Evolutionary conservation across 345 rosid genomes (phyloP).

Genomic region (Aquilaria sinensis): DNA sequence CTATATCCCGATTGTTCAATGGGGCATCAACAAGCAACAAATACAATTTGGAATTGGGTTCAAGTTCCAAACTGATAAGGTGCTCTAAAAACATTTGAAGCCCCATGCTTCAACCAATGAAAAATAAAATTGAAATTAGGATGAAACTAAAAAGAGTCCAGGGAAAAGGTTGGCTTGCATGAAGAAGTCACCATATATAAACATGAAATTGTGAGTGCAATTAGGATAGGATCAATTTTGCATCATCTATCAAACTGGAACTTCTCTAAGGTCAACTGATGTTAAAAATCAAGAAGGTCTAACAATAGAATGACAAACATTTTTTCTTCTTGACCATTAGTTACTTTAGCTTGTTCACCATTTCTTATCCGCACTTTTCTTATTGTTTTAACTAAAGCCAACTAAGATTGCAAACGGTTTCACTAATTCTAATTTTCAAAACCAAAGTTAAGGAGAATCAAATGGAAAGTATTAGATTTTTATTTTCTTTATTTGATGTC

Average conservation of each 20-base stretch:
- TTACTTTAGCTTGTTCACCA: too few species aligned
- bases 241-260: neutral
- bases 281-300: too few species aligned
- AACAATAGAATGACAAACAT: too few species aligned
- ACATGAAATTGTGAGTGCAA: too few species aligned
- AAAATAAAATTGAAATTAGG: constrained; percentile 11
- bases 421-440: constrained; percentile 57
- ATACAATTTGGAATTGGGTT: constrained; percentile 73
- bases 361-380: too few species aligned
- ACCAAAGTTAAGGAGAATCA: constrained; percentile 22
- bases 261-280: too few species aligned
- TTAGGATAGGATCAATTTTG: neutral
- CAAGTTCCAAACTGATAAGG: constrained; percentile 62
- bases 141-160: neutral
- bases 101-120: constrained; percentile 66
- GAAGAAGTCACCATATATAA: too few species aligned
- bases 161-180: neutral
- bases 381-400: too few species aligned
- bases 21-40: constrained; percentile 85
- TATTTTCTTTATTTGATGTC: neutral
- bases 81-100: constrained; percentile 79
- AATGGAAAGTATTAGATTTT: constrained; percentile 12
- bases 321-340: too few species aligned
- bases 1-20: constrained; percentile 77
- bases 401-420: constrained; percentile 34